These are phyloP conservation scores for Zygosaccharomyces lentus DNA, from an alignment of 805 yeast species.

Conservation along the genomic window DNA sequence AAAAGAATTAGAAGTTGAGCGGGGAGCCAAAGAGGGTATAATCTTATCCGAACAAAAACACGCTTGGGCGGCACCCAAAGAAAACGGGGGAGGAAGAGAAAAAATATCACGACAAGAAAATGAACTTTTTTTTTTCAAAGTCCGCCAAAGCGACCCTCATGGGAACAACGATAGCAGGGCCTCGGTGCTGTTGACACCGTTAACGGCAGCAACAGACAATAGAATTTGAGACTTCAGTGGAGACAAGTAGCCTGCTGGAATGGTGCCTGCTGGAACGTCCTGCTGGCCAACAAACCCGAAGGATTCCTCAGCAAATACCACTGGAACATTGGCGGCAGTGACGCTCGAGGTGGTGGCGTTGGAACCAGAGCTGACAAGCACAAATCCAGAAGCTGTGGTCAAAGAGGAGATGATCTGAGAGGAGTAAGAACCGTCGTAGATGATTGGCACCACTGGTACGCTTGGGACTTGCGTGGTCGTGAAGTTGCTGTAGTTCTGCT, in stretches of 20 bases:
- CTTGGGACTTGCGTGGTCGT: conserved; percentile 14
- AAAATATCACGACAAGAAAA: not conserved
- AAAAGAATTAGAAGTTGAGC: not conserved
- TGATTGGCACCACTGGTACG: conserved; percentile 25
- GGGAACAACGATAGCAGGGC: conserved; percentile 10
- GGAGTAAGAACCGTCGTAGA: conserved; percentile 26
- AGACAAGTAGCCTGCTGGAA: conserved; percentile 32
- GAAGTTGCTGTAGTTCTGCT: conserved; percentile 24
- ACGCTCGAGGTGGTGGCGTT: conserved; percentile 21
- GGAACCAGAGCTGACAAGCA: conserved; percentile 19
- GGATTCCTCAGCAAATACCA: conserved; percentile 29
- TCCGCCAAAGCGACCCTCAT: not conserved
- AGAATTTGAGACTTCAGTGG: conserved; percentile 34
- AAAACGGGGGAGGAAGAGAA: not conserved
- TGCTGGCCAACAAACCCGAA: conserved; percentile 16
- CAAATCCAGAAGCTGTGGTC: conserved; percentile 23
- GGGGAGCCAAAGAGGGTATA: not conserved
- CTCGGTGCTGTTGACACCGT: conserved; percentile 19
- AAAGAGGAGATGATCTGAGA: conserved; percentile 15
- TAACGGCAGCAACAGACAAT: conserved; percentile 28
- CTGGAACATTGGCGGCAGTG: conserved; percentile 18
- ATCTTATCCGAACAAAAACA: not conserved
- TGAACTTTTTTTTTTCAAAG: not conserved
- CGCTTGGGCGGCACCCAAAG: not conserved
- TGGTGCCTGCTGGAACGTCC: conserved; percentile 23